Conservation (phyloP, 352 stramenopile genomes). For the Phytophthora cactorum region DNA sequence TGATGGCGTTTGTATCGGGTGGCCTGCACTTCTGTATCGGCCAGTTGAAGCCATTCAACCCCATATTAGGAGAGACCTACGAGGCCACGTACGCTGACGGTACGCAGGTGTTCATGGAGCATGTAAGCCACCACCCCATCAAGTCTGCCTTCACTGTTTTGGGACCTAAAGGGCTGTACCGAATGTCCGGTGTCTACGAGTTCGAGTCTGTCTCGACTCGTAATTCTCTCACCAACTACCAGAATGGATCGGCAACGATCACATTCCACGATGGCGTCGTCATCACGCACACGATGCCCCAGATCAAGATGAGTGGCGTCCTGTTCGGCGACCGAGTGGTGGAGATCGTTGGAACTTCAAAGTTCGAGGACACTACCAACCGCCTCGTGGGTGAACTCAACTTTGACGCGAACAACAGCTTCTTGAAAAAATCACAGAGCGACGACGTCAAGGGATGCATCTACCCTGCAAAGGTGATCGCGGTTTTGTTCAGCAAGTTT, state of each 20-base stretch:
- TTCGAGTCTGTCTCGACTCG: slow-evolving; percentile 74
- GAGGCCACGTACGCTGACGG: slow-evolving; percentile 75
- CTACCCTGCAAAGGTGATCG: slow-evolving; percentile 46
- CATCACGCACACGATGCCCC: slow-evolving; percentile 72
- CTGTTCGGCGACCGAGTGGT: slow-evolving; percentile 77
- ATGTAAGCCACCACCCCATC: slow-evolving; percentile 76
- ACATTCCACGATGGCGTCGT: slow-evolving; percentile 58
- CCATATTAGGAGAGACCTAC: slow-evolving; percentile 83
- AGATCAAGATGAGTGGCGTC: slow-evolving; percentile 84
- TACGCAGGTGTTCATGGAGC: slow-evolving; percentile 72
- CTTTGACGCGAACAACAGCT: slow-evolving; percentile 69
- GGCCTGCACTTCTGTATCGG: slow-evolving; percentile 78
- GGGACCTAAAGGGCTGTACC: slow-evolving; percentile 56
- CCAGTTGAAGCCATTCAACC: slow-evolving; percentile 85
- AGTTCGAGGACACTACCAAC: slow-evolving; percentile 56
- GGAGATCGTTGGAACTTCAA: slow-evolving; percentile 59
- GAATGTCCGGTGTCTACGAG: slow-evolving; percentile 65
- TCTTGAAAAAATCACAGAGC: slow-evolving; percentile 67
- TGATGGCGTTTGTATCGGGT: slow-evolving; percentile 73
- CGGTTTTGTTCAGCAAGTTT: background rate
- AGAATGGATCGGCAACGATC: slow-evolving; percentile 51
- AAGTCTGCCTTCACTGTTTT: slow-evolving; percentile 63
- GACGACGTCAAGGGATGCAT: slow-evolving; percentile 83
- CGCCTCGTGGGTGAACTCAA: slow-evolving; percentile 57
- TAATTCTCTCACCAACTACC: slow-evolving; percentile 75